Percentiles rank a stretch among this genome's conserved stretches.
These are phyloP conservation scores for Leccinum boreale DNA, from an alignment of 768 basidiomycete genomes.

Conservation along the genomic window DNA sequence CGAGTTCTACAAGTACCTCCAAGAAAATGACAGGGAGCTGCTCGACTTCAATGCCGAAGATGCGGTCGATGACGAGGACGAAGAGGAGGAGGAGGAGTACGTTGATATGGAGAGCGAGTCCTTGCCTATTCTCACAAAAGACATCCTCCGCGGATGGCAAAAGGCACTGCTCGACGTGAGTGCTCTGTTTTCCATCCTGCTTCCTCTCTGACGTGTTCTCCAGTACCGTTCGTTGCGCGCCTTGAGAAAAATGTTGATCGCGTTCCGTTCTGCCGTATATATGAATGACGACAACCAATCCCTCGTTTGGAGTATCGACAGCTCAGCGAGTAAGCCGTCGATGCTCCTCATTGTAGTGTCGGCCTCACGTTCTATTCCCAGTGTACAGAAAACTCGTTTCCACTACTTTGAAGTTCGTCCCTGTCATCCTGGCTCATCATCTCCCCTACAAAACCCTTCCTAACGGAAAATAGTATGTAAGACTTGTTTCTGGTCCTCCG, in stretches of 20 bases:
- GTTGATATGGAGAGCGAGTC: constrained; percentile 41
- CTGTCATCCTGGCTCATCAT: constrained; percentile 83
- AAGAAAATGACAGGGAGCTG: constrained; percentile 93
- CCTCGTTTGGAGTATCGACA: constrained; percentile 86
- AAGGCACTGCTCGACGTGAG: constrained; percentile 80
- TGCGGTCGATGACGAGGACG: constrained; percentile 48
- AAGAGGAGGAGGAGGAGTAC: constrained; percentile 37
- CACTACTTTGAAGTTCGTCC: constrained; percentile 86
- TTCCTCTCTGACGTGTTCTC: background rate
- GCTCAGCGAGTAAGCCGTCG: constrained; percentile 40
- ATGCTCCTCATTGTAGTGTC: background rate
- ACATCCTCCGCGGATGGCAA: constrained; percentile 80
- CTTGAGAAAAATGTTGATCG: constrained; percentile 78
- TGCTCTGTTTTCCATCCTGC: background rate
- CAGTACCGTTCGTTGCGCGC: constrained; percentile 88
- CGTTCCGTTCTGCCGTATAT: constrained; percentile 87
- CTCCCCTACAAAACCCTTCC: constrained; percentile 80
- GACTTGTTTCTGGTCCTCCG: background rate
- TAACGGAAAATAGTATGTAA: constrained; percentile 81
- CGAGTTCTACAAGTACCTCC: constrained; percentile 97
- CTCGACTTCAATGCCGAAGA: constrained; percentile 66
- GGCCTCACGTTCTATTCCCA: constrained; percentile 27
- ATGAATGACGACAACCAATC: constrained; percentile 83
- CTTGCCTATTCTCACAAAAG: constrained; percentile 60
- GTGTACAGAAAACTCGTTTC: constrained; percentile 94